A percentile compares a stretch with the other conserved stretches of the same genome.
Evolutionary conservation across 805 yeast species (phyloP).

Genomic region (Myxozyma nipponensis): DNA sequence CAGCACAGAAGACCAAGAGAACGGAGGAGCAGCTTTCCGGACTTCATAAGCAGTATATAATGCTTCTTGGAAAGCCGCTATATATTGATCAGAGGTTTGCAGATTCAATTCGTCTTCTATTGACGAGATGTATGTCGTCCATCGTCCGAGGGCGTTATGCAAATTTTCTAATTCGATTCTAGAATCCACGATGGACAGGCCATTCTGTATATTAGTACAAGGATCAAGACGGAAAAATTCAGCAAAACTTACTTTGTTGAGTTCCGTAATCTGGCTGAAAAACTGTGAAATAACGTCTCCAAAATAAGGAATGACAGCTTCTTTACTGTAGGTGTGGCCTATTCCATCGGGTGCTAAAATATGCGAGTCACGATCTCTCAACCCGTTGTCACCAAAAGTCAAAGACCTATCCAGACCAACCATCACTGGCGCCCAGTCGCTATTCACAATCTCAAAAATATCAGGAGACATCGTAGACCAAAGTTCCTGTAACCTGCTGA

Average conservation of each 20-base stretch:
- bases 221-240: too few relatives aligned
- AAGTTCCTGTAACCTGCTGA: conserved; percentile 64
- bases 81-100: conserved; percentile 26
- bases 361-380: conserved; percentile 57
- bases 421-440: conserved; percentile 90
- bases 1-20: conserved; percentile 41
- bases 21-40: neutral
- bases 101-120: conserved; percentile 3
- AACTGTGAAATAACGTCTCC: conserved; percentile 72
- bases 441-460: conserved; percentile 56
- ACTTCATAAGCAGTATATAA: conserved; percentile 42
- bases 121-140: conserved; percentile 47
- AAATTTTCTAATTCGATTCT: conserved; percentile 65
- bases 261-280: conserved; percentile 30
- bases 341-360: conserved; percentile 85
- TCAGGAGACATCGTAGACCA: conserved; percentile 71
- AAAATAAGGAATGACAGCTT: conserved; percentile 78
- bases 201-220: neutral
- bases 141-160: conserved; percentile 68
- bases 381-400: conserved; percentile 51
- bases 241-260: conserved; percentile 11
- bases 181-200: conserved; percentile 49
- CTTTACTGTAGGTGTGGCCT: conserved; percentile 70
- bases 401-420: conserved; percentile 81
- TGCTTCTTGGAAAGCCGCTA: conserved; percentile 40